Percentiles rank a stretch among this genome's conserved stretches.
These are phyloP conservation scores for Mediolabrus comicus DNA, from an alignment of 108 stramenopile genomes.

Conservation along the genomic window DNA sequence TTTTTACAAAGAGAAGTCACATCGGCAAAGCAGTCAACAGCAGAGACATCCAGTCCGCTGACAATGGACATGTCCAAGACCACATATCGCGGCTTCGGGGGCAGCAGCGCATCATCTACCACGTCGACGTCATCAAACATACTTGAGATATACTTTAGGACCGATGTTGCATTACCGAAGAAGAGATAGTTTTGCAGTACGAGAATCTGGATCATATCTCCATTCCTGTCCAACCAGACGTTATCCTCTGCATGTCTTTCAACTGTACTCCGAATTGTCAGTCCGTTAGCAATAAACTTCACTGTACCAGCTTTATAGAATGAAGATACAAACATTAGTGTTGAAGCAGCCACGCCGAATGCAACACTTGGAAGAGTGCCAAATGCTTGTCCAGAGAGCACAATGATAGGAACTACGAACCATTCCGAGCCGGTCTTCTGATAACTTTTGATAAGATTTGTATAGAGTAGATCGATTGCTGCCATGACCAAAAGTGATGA, in stretches of 20 bases:
- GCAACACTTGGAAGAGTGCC: constrained; percentile 67
- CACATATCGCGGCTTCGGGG: constrained; percentile 64
- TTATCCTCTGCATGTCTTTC: constrained; percentile 55
- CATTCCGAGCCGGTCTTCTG: constrained; percentile 59
- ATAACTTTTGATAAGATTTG: constrained; percentile 61
- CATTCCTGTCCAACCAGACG: constrained; percentile 71
- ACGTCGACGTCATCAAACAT: constrained; percentile 73
- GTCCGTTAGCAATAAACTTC: constrained; percentile 66
- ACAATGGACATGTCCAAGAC: constrained; percentile 69
- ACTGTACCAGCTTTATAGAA: constrained; percentile 75
- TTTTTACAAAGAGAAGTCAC: constrained; percentile 51
- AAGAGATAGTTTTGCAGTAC: constrained; percentile 82
- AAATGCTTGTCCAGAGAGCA: constrained; percentile 46
- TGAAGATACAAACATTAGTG: constrained; percentile 74
- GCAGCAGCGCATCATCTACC: constrained; percentile 14
- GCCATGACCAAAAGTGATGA: constrained; percentile 67
- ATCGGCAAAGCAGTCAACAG: constrained; percentile 69
- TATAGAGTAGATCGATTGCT: constrained; percentile 49
- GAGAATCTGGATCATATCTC: constrained; percentile 66
- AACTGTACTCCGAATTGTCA: constrained; percentile 65
- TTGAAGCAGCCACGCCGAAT: constrained; percentile 65
- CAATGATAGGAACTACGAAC: constrained; percentile 73
- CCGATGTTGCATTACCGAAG: constrained; percentile 76
- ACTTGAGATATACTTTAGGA: constrained; percentile 62
- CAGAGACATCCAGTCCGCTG: constrained; percentile 69